A percentile compares a stretch with the other conserved stretches of the same genome.
phyloP scores from a whole-genome alignment of 805 yeast species.

The Kodamaea jinghongensis region DNA sequence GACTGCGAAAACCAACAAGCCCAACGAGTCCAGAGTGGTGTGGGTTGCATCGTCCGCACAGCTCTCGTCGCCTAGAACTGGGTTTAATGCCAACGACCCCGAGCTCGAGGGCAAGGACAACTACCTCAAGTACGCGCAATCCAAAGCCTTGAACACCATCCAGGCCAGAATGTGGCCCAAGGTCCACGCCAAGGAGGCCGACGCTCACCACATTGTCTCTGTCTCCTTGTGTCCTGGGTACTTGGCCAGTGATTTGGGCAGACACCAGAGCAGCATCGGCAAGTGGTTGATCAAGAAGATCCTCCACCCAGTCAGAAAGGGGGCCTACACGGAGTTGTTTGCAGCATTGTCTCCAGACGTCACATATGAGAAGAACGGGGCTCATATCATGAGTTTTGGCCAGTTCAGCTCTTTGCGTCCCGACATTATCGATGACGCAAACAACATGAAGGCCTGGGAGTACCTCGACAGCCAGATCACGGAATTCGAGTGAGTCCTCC shows the following conservation, averaged over 20 bases:
- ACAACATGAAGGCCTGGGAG: conserved; percentile 31
- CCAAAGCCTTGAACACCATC: conserved; percentile 41
- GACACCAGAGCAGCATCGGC: conserved; percentile 18
- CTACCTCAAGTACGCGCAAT: conserved; percentile 37
- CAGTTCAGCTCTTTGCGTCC: conserved; percentile 25
- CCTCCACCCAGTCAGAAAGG: conserved; percentile 27
- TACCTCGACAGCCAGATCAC: conserved; percentile 26
- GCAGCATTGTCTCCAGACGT: conserved; percentile 42
- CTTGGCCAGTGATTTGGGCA: conserved; percentile 32
- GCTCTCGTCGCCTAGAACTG: conserved; percentile 23
- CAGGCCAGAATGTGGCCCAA: conserved; percentile 36
- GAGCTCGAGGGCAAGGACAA: conserved; percentile 11
- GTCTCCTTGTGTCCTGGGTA: conserved; percentile 43
- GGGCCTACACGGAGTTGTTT: conserved; percentile 44
- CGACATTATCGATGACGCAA: conserved; percentile 34
- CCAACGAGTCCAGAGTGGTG: conserved; percentile 36
- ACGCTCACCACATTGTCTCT: conserved; percentile 25
- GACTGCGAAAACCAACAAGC: conserved; percentile 24
- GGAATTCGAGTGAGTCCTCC: too few relatives aligned
- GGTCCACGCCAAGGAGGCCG: conserved; percentile 20
- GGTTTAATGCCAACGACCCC: conserved; percentile 32
- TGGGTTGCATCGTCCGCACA: conserved; percentile 46
- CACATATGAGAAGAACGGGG: conserved; percentile 28
- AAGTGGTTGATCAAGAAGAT: conserved; percentile 1
- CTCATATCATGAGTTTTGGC: conserved; percentile 39